Percentiles rank a stretch among this genome's conserved stretches.
phyloP scores from a whole-genome alignment of 768 basidiomycete species.

The Bullera alba region DNA sequence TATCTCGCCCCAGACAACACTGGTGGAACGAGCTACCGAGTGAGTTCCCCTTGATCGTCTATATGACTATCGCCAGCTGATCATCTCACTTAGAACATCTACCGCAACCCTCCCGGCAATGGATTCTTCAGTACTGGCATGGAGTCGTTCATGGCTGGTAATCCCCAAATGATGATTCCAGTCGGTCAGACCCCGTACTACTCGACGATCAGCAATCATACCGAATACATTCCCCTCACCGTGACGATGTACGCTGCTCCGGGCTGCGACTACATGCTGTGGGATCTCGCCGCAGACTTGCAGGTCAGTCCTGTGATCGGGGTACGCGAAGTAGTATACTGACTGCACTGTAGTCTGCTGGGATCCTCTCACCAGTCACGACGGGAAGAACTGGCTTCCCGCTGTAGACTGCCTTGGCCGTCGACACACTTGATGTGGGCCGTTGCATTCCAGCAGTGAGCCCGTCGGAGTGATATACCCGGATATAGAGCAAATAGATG shows the following conservation, averaged over 20 bases:
- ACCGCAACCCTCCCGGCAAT: slow-evolving; percentile 7
- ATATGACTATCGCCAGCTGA: neutral
- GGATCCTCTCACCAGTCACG: no score
- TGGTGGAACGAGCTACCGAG: slow-evolving; percentile 19
- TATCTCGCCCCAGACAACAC: slow-evolving; percentile 14
- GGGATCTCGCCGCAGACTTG: slow-evolving; percentile 31
- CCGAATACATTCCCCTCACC: slow-evolving; percentile 35
- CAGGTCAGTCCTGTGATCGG: slow-evolving; percentile 30
- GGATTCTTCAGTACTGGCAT: slow-evolving; percentile 4
- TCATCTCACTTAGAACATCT: slow-evolving; percentile 7
- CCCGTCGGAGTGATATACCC: no score
- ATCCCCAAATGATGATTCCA: slow-evolving; percentile 27
- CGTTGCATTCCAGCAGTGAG: no score
- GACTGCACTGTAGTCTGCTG: no score
- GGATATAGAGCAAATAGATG: no score
- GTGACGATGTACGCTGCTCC: slow-evolving; percentile 25
- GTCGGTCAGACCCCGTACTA: slow-evolving; percentile 34
- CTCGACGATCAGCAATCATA: slow-evolving; percentile 25
- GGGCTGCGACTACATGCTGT: slow-evolving; percentile 37
- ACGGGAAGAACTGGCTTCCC: no score
- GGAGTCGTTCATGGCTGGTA: slow-evolving; percentile 14
- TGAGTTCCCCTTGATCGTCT: slow-evolving; percentile 4
- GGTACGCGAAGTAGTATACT: no score
- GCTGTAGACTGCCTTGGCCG: no score
- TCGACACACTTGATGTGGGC: no score